phyloP scores from a whole-genome alignment of 495 filamentous ascomycete genomes.

The Aspergillus ostianus region DNA sequence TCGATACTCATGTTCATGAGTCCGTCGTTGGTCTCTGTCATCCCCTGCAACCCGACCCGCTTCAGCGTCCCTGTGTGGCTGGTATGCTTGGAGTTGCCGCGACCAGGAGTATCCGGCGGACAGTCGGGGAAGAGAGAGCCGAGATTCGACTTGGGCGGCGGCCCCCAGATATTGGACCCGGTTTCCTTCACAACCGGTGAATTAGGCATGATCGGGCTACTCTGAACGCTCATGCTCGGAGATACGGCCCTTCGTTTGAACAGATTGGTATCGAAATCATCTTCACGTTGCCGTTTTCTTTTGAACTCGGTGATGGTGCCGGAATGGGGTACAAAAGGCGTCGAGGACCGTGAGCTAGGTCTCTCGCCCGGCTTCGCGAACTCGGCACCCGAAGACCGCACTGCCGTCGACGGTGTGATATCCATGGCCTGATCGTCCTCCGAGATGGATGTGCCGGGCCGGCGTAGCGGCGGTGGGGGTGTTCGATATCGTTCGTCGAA shows the following conservation, averaged over 20 bases:
- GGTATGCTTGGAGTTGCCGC: slow-evolving; percentile 26
- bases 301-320: slow-evolving; percentile 63
- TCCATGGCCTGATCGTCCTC: slow-evolving; percentile 80
- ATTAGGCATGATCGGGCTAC: slow-evolving; percentile 80
- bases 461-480: slow-evolving; percentile 58
- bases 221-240: slow-evolving; percentile 87
- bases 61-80: slow-evolving; percentile 49
- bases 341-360: slow-evolving; percentile 47
- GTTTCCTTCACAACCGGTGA: slow-evolving; percentile 69
- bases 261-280: slow-evolving; percentile 83
- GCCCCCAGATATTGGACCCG: slow-evolving; percentile 66
- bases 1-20: slow-evolving; percentile 98
- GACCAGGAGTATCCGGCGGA: slow-evolving; percentile 42
- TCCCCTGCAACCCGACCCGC: slow-evolving; percentile 86
- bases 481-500: slow-evolving; percentile 63
- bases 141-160: slow-evolving; percentile 59
- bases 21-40: slow-evolving; percentile 93
- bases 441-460: slow-evolving; percentile 54
- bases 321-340: slow-evolving; percentile 44
- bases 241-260: slow-evolving; percentile 95
- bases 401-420: slow-evolving; percentile 59
- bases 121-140: slow-evolving; percentile 51
- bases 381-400: slow-evolving; percentile 29
- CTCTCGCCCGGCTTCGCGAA: slow-evolving; percentile 33
- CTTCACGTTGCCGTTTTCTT: slow-evolving; percentile 81